phyloP scores from a whole-genome alignment of 305 asterid genomes.

The Striga hermonthica region DNA sequence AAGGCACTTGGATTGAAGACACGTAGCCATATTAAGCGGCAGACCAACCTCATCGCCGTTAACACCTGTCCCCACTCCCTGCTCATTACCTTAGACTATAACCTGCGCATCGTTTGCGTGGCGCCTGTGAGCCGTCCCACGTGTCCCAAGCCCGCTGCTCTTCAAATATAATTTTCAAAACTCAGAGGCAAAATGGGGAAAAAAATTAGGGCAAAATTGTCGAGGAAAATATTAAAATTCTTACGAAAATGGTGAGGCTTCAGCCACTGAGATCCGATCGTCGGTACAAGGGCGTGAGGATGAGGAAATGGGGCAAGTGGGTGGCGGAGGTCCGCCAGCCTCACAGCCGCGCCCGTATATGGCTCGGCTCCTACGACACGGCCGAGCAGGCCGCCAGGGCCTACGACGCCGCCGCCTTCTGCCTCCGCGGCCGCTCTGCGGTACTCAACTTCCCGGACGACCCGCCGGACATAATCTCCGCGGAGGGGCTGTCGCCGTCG shows the following conservation, averaged over 20 bases:
- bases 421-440: conserved; percentile 50
- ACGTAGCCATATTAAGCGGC: too few species aligned
- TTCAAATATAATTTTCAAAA: too few species aligned
- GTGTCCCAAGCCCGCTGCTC: too few species aligned
- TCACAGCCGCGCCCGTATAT: conserved; percentile 54
- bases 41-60: too few species aligned
- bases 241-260: conserved; percentile 38
- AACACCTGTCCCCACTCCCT: too few species aligned
- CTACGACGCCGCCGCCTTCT: conserved; percentile 55
- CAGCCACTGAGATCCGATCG: conserved; percentile 31
- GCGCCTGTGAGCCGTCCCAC: too few species aligned
- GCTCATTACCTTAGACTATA: too few species aligned
- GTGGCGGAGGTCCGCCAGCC: conserved; percentile 68
- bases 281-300: conserved; percentile 51
- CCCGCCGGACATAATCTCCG: conserved; percentile 36
- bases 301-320: conserved; percentile 69
- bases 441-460: conserved; percentile 47
- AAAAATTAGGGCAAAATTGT: too few species aligned
- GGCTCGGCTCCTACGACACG: conserved; percentile 58
- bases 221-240: too few species aligned
- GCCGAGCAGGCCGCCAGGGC: conserved; percentile 65
- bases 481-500: conserved; percentile 42
- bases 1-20: too few species aligned
- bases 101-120: too few species aligned
- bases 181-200: too few species aligned